Evolutionary conservation across 2,329 filamentous ascomycete genomes (phyloP), one percentile per base, ranked within the genome.

Genomic region (Epicoccum nigrum): DNA sequence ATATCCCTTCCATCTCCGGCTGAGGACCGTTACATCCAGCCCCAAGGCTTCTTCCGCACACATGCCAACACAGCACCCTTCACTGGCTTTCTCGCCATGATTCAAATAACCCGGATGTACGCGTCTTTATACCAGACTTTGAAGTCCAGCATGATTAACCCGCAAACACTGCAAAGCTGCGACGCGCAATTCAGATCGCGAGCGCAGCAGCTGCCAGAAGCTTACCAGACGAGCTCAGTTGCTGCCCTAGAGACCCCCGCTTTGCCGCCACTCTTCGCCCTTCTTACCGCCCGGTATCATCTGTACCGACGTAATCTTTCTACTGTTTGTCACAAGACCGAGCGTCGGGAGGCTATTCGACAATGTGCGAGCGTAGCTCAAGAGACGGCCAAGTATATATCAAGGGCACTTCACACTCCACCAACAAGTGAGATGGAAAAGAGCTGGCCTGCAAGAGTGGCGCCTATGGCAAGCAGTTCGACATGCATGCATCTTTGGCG

Each of bases 301-400:
- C 82, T 99, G 7, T 90, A 96, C 72, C 85, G 94, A 33, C 92
- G 96, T 65, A 97, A 97, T 65, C 80, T 97, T 7, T 86, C 86
- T 0, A 89, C 92, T 0, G 79, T 79, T 8, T 92, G 88, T 65
- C 81, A 86, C 0, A 72, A 78, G 1, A 81, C 87, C 25, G 83
- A 87, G 33, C 84, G 93, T 34, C 74, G 81, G 3, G 82, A 84
- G 6, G 92, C 94, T 1, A 77, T 97, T 21, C 87, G 92, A 51
- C 85, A 88, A 57, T 97, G 93, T 69, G 83, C 87, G 2, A 79
- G 81, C 6, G 86, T 88, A 7, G 86, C 90, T 0, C 81, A 89
- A 49, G 92, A 96, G 59, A 97, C 92, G 0, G 87, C 89, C 0
- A 83, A 83, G 20, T 82, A 95, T 15, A 80, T 97, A 11, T 83